Conservation (phyloP, 495 filamentous ascomycete genomes). For the Tricharina praecox region DNA sequence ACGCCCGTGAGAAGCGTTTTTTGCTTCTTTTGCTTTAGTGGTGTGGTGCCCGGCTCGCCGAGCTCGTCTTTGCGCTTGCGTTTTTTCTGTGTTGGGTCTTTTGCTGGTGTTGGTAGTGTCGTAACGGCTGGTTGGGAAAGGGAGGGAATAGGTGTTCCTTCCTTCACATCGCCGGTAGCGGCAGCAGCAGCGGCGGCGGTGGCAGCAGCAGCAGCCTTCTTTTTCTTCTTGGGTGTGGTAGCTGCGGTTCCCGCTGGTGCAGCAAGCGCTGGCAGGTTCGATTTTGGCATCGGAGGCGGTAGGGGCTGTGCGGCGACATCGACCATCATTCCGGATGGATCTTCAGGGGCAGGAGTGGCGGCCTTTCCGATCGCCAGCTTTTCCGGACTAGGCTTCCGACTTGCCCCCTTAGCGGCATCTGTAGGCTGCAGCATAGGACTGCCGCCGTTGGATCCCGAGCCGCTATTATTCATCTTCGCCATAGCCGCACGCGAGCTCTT, state of each 20-base stretch:
- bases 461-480: slow-evolving; percentile 21
- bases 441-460: slow-evolving; percentile 11
- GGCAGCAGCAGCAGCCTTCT: slow-evolving; percentile 12
- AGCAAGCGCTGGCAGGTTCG: background rate
- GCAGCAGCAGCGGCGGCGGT: background rate
- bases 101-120: background rate
- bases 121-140: slow-evolving; percentile 8
- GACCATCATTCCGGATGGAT: background rate
- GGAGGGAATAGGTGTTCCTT: slow-evolving; percentile 7
- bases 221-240: slow-evolving; percentile 21
- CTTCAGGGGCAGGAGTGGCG: background rate
- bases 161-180: background rate
- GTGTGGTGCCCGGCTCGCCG: background rate
- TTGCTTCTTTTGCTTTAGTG: slow-evolving; percentile 17
- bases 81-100: slow-evolving; percentile 13
- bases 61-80: slow-evolving; percentile 21
- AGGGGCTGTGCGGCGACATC: slow-evolving; percentile 3
- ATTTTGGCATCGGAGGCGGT: slow-evolving; percentile 2
- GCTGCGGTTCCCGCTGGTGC: background rate
- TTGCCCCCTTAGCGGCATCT: slow-evolving; percentile 9
- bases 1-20: slow-evolving; percentile 5
- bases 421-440: slow-evolving; percentile 20
- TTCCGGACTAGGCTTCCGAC: slow-evolving; percentile 20
- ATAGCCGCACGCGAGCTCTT: slow-evolving; percentile 22
- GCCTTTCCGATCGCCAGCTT: slow-evolving; percentile 10